Base-by-base conservation (phyloP, 1,284 basidiomycete genomes). In the Ceratorhiza oryzae-sativae region DNA sequence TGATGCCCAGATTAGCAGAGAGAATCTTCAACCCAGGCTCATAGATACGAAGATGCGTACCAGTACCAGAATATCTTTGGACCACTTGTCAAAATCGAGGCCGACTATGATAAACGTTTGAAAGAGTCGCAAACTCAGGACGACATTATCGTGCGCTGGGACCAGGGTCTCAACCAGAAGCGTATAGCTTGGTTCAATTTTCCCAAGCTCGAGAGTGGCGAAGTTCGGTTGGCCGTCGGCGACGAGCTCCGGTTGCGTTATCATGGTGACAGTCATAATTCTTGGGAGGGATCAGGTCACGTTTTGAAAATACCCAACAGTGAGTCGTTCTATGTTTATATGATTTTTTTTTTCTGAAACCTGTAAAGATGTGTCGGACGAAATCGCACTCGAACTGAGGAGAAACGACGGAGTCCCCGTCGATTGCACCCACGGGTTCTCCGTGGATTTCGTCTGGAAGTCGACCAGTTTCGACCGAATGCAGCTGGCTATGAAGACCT, bases 221-320 rank as follows among this genome's bases (percentile, higher is more conserved):
- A 99, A 82, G 95, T 99, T 23, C 88, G 96, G 74, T 84, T 99
- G 60, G 97, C 97, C 0, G 95, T 98, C 12, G 97, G 97, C 32
- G 97, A 99, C 79, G 97, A 99, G 80, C 82, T 99, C 75, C 86
- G 95, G 76, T 80, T 99, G 77, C 88, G 92, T 77, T 98, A 98
- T 79, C 84, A 89, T 39, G 97, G 97, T 9, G 92, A 95, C 77
- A 55, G 77, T 75, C 90, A 94, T 77, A 94, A 94, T 80, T 84
- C 88, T 76, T 99, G 97, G 97, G 96, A 99, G 78, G 96, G 96
- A 0, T 91, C 96, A 23, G 97, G 97, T 0, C 95, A 98, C 81
- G 97, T 99, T 75, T 91, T 98, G 84, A 99, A 99, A 85, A 95
- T 98, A 71, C 97, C 97, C n/a, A 98, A 99, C 82, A 98, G 95